These are phyloP conservation scores for Endothia cerciana DNA, from an alignment of 2,329 filamentous ascomycete genomes.

Conservation along the genomic window DNA sequence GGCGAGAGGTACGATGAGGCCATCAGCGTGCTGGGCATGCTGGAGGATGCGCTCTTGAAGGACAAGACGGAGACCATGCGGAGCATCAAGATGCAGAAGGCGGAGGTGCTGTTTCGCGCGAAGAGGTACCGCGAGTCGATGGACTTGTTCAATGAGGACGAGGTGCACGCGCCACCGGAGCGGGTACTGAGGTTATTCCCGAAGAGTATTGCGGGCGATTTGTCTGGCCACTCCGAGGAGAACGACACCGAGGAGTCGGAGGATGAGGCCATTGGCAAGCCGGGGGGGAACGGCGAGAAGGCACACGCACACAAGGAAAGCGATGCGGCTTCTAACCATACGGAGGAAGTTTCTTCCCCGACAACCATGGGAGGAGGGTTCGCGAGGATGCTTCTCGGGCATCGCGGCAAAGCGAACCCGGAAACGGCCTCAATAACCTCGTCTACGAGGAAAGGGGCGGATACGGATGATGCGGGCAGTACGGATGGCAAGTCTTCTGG, in stretches of 20 bases:
- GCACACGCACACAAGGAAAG: conserved; percentile 29
- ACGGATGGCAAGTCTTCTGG: conserved; percentile 51
- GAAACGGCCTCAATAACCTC: conserved; percentile 66
- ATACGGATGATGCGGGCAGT: conserved; percentile 60
- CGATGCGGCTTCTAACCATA: conserved; percentile 32
- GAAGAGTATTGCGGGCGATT: conserved; percentile 77
- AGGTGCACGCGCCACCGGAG: conserved; percentile 87
- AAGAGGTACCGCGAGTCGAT: conserved; percentile 84
- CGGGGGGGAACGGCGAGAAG: conserved; percentile 38
- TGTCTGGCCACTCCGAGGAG: conserved; percentile 59
- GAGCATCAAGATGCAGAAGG: conserved; percentile 90
- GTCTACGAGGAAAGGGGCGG: conserved; percentile 53
- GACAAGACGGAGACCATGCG: conserved; percentile 81
- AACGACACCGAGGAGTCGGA: conserved; percentile 40
- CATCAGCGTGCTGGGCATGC: conserved; percentile 83
- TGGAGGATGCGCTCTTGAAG: conserved; percentile 87
- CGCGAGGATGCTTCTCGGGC: conserved; percentile 57
- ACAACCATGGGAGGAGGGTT: conserved; percentile 49
- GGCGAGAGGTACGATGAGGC: conserved; percentile 83
- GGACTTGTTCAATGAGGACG: conserved; percentile 82
- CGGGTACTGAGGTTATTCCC: conserved; percentile 86
- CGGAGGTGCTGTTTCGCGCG: conserved; percentile 79
- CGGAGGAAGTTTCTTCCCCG: conserved; percentile 41
- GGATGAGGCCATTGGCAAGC: conserved; percentile 35
- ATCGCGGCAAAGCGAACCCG: conserved; percentile 48